Evolutionary conservation across 371 early-diverging fungal species (phyloP).

Genomic region (Basidiobolus meristosporus): DNA sequence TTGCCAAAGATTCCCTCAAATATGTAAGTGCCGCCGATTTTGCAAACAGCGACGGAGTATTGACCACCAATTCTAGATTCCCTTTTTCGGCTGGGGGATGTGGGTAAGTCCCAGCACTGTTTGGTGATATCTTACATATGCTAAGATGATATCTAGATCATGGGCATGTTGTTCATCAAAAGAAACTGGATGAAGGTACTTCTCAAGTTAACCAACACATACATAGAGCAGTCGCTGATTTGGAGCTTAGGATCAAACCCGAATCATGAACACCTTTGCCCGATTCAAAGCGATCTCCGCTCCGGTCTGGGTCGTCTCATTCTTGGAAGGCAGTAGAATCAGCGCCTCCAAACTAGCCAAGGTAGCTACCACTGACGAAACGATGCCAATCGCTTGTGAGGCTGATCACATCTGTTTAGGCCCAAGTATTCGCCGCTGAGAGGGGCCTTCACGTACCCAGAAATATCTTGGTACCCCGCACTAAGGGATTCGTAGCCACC

Average conservation of each 20-base stretch:
- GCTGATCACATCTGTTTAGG: constrained; percentile 8
- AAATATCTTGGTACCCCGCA: constrained; percentile 57
- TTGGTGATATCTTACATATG: background rate
- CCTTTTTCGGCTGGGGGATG: constrained; percentile 42
- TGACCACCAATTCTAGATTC: constrained; percentile 11
- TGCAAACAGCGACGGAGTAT: background rate
- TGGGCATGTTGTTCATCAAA: constrained; percentile 46
- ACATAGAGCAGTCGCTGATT: background rate
- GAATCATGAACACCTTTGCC: constrained; percentile 31
- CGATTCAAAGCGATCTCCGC: constrained; percentile 26
- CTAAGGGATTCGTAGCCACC: constrained; percentile 57
- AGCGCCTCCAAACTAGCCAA: constrained; percentile 33
- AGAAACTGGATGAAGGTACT: constrained; percentile 31
- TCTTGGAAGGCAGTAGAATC: constrained; percentile 48
- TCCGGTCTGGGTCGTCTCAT: constrained; percentile 56
- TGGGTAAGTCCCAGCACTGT: constrained; percentile 13
- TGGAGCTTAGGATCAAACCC: constrained; percentile 23
- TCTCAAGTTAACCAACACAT: background rate
- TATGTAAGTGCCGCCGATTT: constrained; percentile 16
- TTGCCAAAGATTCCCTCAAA: constrained; percentile 53
- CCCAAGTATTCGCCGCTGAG: constrained; percentile 32
- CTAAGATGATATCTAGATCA: constrained; percentile 19
- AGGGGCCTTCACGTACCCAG: constrained; percentile 32
- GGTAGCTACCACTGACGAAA: constrained; percentile 6
- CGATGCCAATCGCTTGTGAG: background rate